A percentile compares a stretch with the other conserved stretches of the same genome.
Conservation (phyloP, 2,329 filamentous ascomycete species). For the Penicillium rolfsii region DNA sequence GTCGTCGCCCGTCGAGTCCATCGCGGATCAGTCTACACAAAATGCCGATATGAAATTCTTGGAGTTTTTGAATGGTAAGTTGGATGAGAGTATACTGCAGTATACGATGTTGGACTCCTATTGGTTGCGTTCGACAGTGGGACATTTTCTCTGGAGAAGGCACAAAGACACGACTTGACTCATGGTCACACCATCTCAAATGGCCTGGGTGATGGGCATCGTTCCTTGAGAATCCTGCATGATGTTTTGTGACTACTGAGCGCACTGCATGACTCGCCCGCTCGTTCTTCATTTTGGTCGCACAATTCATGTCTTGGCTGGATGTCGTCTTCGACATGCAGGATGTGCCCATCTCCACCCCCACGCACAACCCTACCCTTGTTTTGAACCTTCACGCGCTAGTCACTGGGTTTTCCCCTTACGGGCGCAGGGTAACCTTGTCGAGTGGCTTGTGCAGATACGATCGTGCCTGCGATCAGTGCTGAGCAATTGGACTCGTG, state of each 20-base stretch:
- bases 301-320: conserved; percentile 13
- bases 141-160: conserved; percentile 8
- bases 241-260: conserved; percentile 7
- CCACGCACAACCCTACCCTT: conserved; percentile 1
- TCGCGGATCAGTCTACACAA: conserved; percentile 26
- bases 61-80: conserved; percentile 49
- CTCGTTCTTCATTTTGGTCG: conserved; percentile 7
- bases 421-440: conserved; percentile 19
- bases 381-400: conserved; percentile 15
- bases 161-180: not conserved
- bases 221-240: conserved; percentile 13
- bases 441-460: conserved; percentile 15
- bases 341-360: conserved; percentile 13
- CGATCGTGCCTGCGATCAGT: conserved; percentile 10
- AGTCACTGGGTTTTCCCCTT: conserved; percentile 4
- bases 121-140: conserved; percentile 19
- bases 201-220: conserved; percentile 5
- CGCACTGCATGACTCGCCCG: conserved; percentile 14
- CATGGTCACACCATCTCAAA: conserved; percentile 18
- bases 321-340: conserved; percentile 21
- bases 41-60: conserved; percentile 45
- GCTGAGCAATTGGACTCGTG: conserved; percentile 21
- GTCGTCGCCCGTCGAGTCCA: conserved; percentile 27
- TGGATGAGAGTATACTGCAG: conserved; percentile 26
- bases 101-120: conserved; percentile 8